Evolutionary conservation across 2,329 filamentous ascomycete genomes (phyloP).

Genomic region (Pestalotiopsis sp.): DNA sequence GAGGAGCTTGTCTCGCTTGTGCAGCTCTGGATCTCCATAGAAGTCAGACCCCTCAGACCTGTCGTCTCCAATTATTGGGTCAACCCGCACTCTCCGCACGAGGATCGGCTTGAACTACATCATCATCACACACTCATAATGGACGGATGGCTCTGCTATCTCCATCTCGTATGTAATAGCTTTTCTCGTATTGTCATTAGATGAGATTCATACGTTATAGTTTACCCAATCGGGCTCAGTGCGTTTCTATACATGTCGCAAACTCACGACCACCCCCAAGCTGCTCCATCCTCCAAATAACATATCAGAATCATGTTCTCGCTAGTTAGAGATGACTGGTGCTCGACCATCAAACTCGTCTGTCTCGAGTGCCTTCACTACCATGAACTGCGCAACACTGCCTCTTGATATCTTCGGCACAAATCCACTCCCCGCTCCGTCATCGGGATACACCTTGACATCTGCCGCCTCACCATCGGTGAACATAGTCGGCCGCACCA

Average conservation of each 20-base stretch:
- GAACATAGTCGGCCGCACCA: conserved; percentile 47
- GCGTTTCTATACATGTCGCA: no score
- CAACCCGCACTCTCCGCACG: neutral
- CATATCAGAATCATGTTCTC: no score
- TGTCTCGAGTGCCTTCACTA: conserved; percentile 44
- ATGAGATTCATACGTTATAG: no score
- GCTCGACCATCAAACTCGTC: conserved; percentile 42
- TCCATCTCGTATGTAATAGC: no score
- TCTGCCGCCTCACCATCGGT: conserved; percentile 36
- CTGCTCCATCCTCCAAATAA: no score
- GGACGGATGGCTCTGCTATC: no score
- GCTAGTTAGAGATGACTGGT: conserved; percentile 47
- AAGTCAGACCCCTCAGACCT: no score
- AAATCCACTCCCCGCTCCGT: conserved; percentile 42
- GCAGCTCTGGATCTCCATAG: neutral
- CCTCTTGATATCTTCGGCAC: conserved; percentile 37
- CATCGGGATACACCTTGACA: conserved; percentile 41
- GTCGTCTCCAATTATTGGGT: neutral
- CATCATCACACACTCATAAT: no score
- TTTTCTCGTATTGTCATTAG: no score
- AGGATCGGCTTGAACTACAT: no score
- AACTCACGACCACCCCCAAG: no score
- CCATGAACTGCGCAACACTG: conserved; percentile 47
- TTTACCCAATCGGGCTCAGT: no score
- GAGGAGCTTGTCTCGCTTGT: neutral